Base-by-base conservation (phyloP, 2,329 filamentous ascomycete species). In the Trichoderma sp. region DNA sequence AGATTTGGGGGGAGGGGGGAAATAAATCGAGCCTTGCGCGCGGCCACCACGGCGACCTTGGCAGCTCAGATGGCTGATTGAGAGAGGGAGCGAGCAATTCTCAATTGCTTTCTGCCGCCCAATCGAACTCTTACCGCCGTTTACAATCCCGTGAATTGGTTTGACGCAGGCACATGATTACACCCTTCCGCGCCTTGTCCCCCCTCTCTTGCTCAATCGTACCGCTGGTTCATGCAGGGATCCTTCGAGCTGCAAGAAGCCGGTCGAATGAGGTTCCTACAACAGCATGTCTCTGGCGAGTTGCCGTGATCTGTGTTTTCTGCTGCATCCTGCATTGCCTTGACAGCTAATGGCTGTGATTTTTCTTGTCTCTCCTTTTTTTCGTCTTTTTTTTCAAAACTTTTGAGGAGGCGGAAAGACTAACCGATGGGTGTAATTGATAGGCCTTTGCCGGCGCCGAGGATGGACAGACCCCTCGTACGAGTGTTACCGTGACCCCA, bases 381-480 rank as follows among this genome's bases (percentile, higher is more conserved):
- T 24, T n/a, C 9, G 15, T 21, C 7, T 21, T n/a, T 28, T n/a
- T 28, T 24, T 32, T 7, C 6, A 34, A 34, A 34, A 21, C 15
- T 21, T 57, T 62, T 15, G 18, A 62, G 15, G 24, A 60, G 6
- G 32, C 30, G 11, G 14, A 58, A 28, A 26, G 21, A 51, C 72
- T 73, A 71, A 73, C 72, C 39, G 64, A 43, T 73, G 62, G 32
- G 73, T 78, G 70, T 72, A 78, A 74, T 36, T 61, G 21, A 65
- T 81, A 98, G 95, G 94, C 84, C 91, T 98, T 79, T 98, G 95
- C 87, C 92, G 93, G 81, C 94, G 95, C 78, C 94, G 95, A 82
- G 93, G 94, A 83, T 98, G 95, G 95, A 91, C 90, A 76, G 93
- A 97, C 81, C 95, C 95, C 78, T 87, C 90, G 80, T 98, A 97